phyloP scores from a whole-genome alignment of 345 rosid genomes.

The Sonneratia alba region DNA sequence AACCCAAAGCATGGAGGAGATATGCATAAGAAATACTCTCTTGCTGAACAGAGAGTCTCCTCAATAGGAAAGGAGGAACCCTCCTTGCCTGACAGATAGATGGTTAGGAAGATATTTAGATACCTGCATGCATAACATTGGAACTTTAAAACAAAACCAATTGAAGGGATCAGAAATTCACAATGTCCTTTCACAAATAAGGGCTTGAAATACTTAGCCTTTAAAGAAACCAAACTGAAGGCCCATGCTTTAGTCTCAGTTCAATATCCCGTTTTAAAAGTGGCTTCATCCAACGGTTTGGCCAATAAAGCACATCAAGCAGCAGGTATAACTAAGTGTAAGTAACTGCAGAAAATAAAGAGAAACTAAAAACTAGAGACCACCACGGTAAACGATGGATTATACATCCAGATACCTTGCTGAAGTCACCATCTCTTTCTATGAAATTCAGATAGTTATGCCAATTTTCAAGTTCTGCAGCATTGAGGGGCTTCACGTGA shows the following conservation, averaged over 20 bases:
- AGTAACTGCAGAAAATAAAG: constrained; percentile 50
- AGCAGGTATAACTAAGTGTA: constrained; percentile 93
- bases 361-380: constrained; percentile 55
- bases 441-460: constrained; percentile 77
- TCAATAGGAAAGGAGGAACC: constrained; percentile 78
- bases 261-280: constrained; percentile 84
- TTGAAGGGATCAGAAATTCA: constrained; percentile 55
- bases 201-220: constrained; percentile 90
- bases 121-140: constrained; percentile 96
- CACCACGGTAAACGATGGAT: constrained; percentile 24
- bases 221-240: constrained; percentile 83
- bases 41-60: constrained; percentile 79
- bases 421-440: constrained; percentile 74
- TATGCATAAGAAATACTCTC: constrained; percentile 86
- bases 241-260: constrained; percentile 92
- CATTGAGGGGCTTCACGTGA: constrained; percentile 85
- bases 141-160: constrained; percentile 49
- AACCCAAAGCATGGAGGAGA: constrained; percentile 56
- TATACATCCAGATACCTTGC: constrained; percentile 66
- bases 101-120: constrained; percentile 89
- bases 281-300: constrained; percentile 96
- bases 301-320: constrained; percentile 94
- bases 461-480: constrained; percentile 94
- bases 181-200: constrained; percentile 67
- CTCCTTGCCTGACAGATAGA: constrained; percentile 93